These are phyloP conservation scores for Chytriomyces confervae DNA, from an alignment of 192 early-diverging fungal genomes.

Conservation along the genomic window DNA sequence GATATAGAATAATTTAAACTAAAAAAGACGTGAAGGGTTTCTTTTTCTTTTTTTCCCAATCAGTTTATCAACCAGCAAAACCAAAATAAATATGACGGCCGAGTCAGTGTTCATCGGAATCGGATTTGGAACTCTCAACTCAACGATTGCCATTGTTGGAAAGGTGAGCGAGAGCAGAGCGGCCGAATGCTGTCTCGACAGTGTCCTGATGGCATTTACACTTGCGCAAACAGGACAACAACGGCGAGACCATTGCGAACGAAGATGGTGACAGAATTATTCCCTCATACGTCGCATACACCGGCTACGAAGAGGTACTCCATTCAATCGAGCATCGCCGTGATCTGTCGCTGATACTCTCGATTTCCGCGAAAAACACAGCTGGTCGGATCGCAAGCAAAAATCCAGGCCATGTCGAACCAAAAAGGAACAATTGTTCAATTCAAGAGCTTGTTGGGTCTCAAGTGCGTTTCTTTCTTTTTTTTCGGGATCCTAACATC, in stretches of 20 bases:
- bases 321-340: background rate
- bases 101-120: conserved; percentile 63
- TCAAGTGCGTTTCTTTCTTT: conserved; percentile 59
- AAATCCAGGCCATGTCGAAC: conserved; percentile 85
- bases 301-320: conserved; percentile 82
- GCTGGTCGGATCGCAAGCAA: conserved; percentile 74
- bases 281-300: conserved; percentile 91
- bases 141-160: conserved; percentile 82
- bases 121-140: conserved; percentile 84
- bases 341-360: background rate
- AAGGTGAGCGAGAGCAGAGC: conserved; percentile 57
- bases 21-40: background rate
- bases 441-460: conserved; percentile 86
- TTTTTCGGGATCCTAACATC: background rate
- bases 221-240: conserved; percentile 55
- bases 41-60: conserved; percentile 17
- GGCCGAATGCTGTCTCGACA: background rate
- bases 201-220: background rate
- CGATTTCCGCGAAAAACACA: background rate
- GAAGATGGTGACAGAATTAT: conserved; percentile 98
- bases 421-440: conserved; percentile 87
- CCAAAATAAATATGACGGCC: conserved; percentile 24
- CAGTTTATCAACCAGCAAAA: conserved; percentile 18
- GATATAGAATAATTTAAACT: conserved; percentile 21
- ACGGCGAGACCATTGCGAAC: conserved; percentile 92